Base-by-base conservation (phyloP, 1,284 basidiomycete species). In the Lignosus rhinocerotis region DNA sequence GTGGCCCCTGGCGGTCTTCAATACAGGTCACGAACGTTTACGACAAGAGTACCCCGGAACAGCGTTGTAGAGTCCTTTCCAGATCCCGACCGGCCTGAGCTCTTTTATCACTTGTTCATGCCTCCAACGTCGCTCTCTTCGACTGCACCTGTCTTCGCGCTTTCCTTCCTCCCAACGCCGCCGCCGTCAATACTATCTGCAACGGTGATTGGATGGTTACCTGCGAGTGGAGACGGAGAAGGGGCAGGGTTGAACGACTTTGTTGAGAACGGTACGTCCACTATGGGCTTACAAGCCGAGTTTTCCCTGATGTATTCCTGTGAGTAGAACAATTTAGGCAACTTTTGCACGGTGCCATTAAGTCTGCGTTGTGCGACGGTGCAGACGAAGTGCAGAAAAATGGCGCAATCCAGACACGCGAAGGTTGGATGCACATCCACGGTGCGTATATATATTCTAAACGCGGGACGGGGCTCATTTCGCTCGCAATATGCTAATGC, bases 391-490 rank as follows among this genome's bases (percentile, higher is more conserved):
- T 89, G 3, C 85, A 87, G 75, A 79, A 68, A 12, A 85, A 85
- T 59, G 81, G 78, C 3, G 90, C 90, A 12, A 72, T 81, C 25
- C 87, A 89, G 66, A 73, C 83, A 2, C 81, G 83, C 56, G 72
- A 83, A 43, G 91, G 90, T 11, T 93, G 90, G 91, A 88, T 93
- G 87, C 90, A 93, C 69, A 85, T 93, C 50, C 83, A 92, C 51
- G 90, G 90, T 88, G 63, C 55, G 80, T 61, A 19, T 14, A 6
- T 45, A n/a, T 36, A 10, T 31, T 10, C 7, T 30, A 12, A 4
- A 4, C 4, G 25, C 25, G 25, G 25, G 25, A 25, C 25, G 25
- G 25, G 25, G 25, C 25, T 25, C 25, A 4, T 25, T 25, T 25
- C 25, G 25, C 25, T 25, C 25, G 25, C 25, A 2, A 4, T 25